Conservation (phyloP, 2,329 filamentous ascomycete genomes). For the Trichoderma atroviride region DNA sequence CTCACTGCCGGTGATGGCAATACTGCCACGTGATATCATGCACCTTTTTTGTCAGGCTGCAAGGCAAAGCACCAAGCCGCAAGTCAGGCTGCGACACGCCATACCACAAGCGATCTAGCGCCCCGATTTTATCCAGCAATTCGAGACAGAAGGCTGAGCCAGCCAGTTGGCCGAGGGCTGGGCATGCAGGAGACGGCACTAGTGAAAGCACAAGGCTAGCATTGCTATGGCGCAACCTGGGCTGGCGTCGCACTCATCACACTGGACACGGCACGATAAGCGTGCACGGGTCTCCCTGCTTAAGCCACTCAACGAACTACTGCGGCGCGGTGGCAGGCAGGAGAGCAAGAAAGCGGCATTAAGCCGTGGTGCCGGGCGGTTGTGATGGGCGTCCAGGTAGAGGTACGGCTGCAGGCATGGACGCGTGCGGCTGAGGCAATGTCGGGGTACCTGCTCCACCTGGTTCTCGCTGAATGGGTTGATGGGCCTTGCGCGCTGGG, state of each 20-base stretch:
- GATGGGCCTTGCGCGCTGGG: not conserved
- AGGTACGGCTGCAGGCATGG: not conserved
- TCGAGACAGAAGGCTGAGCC: slow-evolving; percentile 21
- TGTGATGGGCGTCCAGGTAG: not conserved
- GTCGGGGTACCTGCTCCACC: slow-evolving; percentile 21
- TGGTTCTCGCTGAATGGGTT: not conserved
- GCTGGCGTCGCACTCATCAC: slow-evolving; percentile 1
- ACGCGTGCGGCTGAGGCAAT: slow-evolving; percentile 24
- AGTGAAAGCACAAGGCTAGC: slow-evolving; percentile 21
- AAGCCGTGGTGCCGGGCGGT: not conserved
- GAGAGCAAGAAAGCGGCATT: not conserved
- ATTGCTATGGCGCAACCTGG: slow-evolving; percentile 16
- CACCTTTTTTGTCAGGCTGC: not conserved
- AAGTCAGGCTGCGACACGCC: slow-evolving; percentile 15
- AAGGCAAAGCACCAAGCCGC: not conserved
- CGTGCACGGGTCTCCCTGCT: slow-evolving; percentile 6
- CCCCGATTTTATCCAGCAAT: not conserved
- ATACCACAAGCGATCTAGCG: not conserved
- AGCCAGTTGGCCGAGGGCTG: slow-evolving; percentile 14
- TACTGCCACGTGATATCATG: not conserved
- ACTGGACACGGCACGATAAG: slow-evolving; percentile 17
- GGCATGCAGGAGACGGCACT: slow-evolving; percentile 14
- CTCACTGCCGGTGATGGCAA: not conserved
- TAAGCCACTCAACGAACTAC: slow-evolving; percentile 1
- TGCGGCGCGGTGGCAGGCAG: not conserved